A percentile compares a stretch with the other conserved stretches of the same genome.
Conservation (phyloP, 768 basidiomycete genomes). For the Ephemerocybe angulata region DNA sequence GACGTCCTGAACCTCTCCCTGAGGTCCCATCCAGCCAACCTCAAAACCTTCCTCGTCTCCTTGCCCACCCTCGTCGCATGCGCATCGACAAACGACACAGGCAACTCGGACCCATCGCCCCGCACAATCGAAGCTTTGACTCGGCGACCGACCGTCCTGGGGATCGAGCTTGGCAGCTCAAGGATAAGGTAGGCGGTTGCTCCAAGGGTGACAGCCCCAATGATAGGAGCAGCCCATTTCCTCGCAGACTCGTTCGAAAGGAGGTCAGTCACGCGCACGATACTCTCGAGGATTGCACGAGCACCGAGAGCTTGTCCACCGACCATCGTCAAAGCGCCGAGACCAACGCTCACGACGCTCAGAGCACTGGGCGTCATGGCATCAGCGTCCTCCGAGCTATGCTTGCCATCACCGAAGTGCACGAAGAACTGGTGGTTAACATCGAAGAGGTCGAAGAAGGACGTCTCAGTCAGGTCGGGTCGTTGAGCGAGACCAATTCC, state of each 20-base stretch:
- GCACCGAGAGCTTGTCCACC: constrained; percentile 79
- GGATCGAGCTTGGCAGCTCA: constrained; percentile 86
- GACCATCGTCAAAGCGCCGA: constrained; percentile 87
- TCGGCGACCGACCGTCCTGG: constrained; percentile 83
- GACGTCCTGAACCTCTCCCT: constrained; percentile 75
- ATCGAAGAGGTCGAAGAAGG: constrained; percentile 83
- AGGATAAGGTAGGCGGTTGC: constrained; percentile 76
- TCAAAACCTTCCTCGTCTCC: constrained; percentile 91
- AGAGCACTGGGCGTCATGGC: constrained; percentile 55
- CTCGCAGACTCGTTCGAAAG: constrained; percentile 76
- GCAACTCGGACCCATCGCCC: constrained; percentile 43
- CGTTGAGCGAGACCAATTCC: constrained; percentile 80
- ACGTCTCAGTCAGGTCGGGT: constrained; percentile 73
- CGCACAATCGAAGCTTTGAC: constrained; percentile 62
- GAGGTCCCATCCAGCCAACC: constrained; percentile 88
- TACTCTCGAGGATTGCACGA: constrained; percentile 72
- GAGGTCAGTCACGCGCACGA: constrained; percentile 71
- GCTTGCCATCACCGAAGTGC: constrained; percentile 56
- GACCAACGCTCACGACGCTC: constrained; percentile 67
- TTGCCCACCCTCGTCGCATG: constrained; percentile 69
- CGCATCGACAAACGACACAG: constrained; percentile 58
- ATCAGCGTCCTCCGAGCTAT: constrained; percentile 25
- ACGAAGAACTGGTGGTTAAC: constrained; percentile 73
- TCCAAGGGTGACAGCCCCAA: constrained; percentile 75
- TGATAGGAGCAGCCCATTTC: constrained; percentile 83